Percentiles rank a stretch among this genome's conserved stretches.
Conservation (phyloP, 371 early-diverging fungal species). For the Funneliformis caledonium region DNA sequence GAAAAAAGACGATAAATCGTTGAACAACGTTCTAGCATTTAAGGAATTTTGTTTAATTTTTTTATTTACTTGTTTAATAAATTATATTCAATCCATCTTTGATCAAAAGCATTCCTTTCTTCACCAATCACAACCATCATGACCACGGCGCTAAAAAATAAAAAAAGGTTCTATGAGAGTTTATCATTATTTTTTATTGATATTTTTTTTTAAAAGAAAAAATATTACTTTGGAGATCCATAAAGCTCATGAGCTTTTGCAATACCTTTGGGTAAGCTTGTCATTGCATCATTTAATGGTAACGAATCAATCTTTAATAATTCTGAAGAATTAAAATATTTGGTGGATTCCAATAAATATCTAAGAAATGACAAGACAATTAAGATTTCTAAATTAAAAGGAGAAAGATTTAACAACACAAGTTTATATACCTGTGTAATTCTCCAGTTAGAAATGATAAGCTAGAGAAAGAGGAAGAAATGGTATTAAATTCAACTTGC, state of each 20-base stretch:
- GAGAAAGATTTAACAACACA: neutral
- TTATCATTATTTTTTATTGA: neutral
- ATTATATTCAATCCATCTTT: constrained; percentile 86
- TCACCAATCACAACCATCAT: constrained; percentile 90
- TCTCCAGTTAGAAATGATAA: constrained; percentile 79
- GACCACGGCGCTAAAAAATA: constrained; percentile 70
- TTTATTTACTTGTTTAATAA: constrained; percentile 73
- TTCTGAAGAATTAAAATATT: constrained; percentile 53
- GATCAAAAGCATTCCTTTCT: constrained; percentile 96
- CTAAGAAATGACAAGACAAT: constrained; percentile 45
- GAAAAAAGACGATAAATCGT: neutral
- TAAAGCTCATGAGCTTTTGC: constrained; percentile 84
- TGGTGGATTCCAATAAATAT: constrained; percentile 60
- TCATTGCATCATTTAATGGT: constrained; percentile 74
- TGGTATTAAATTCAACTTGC: constrained; percentile 97
- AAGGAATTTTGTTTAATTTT: neutral
- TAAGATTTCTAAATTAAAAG: neutral
- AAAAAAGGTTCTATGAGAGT: neutral
- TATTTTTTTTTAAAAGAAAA: neutral
- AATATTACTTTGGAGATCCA: constrained; percentile 66
- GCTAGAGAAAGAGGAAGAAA: constrained; percentile 89
- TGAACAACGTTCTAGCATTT: neutral
- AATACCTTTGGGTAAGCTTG: constrained; percentile 76
- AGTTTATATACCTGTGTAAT: constrained; percentile 71
- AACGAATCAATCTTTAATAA: constrained; percentile 58